Evolutionary conservation across 2,329 filamentous ascomycete species (phyloP).

Genomic region (Phialophora expanda): DNA sequence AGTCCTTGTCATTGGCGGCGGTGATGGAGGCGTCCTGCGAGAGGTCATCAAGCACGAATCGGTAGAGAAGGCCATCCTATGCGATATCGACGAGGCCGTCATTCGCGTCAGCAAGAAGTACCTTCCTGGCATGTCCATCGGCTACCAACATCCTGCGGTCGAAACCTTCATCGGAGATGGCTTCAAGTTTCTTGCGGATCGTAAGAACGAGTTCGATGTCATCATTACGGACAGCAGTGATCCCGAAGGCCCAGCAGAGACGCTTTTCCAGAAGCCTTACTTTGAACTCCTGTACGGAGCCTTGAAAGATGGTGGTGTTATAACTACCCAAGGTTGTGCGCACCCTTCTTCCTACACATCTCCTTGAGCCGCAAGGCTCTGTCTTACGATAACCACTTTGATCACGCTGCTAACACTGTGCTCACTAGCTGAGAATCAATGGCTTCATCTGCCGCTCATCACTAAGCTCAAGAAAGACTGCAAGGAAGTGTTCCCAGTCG

Average conservation of each 20-base stretch:
- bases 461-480: conserved; percentile 94
- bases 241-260: conserved; percentile 94
- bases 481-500: conserved; percentile 94
- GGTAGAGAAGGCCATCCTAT: conserved; percentile 93
- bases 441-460: conserved; percentile 95
- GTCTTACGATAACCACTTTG: neutral
- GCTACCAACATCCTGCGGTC: conserved; percentile 92
- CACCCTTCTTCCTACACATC: conserved; percentile 62
- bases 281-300: conserved; percentile 92
- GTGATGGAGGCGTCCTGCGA: conserved; percentile 94
- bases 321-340: conserved; percentile 99
- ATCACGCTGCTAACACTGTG: conserved; percentile 31
- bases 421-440: conserved; percentile 90
- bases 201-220: conserved; percentile 97
- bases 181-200: conserved; percentile 97
- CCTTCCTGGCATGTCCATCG: conserved; percentile 89
- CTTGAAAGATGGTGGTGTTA: conserved; percentile 92
- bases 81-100: conserved; percentile 99
- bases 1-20: conserved; percentile 96
- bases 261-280: conserved; percentile 97
- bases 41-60: conserved; percentile 99
- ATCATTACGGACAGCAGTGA: conserved; percentile 99
- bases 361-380: conserved; percentile 22
- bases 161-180: conserved; percentile 93
- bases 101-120: conserved; percentile 98